Evolutionary conservation across 2,329 filamentous ascomycete species (phyloP), one percentile per base, ranked within the genome.

Genomic region (Diplodia mutila): DNA sequence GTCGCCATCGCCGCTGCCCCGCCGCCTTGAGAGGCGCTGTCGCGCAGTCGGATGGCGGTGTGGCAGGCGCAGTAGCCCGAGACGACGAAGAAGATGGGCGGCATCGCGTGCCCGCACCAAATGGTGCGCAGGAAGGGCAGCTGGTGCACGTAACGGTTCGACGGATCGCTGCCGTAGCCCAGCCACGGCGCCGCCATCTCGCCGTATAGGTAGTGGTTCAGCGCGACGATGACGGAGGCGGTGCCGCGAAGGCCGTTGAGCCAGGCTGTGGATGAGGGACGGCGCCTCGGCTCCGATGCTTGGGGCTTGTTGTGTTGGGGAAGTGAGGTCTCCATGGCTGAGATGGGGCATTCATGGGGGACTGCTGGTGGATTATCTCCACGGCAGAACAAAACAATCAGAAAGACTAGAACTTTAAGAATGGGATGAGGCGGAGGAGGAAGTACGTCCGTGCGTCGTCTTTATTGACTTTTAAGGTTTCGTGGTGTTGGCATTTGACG

Each of bases 61-160:
- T 73, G 70, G 0, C 80, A 79, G 12, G 82, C 72, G 16, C 81
- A 81, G 65, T 82, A 82, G 37, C 80, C 81, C 2, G 80, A 82
- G 3, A 82, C 71, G 49, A 82, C 79, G 69, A 82, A 82, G 74
- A 83, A 83, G 65, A 76, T 75, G 14, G 78, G 75, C 21, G 84
- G 83, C 1, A 75, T 90, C 87, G 0, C 88, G 87, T 55, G 61
- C 1, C 87, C 87, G 0, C 83, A 81, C 74, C 90, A 89, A 71
- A 90, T 83, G 37, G 80, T 81, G 3, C 88, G 83, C 3, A 90
- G 71, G 3, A 80, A 78, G 0, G 86, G 87, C 1, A 90, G 78
- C 18, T 54, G 48, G 27, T 53, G 32, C 9, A 4, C 82, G 75
- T 49, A 75, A 80, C 54, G 88, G 80, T 71, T 83, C 78, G 69